Conservation (phyloP, 106 monocot species). For the Narthecium ossifragum region DNA sequence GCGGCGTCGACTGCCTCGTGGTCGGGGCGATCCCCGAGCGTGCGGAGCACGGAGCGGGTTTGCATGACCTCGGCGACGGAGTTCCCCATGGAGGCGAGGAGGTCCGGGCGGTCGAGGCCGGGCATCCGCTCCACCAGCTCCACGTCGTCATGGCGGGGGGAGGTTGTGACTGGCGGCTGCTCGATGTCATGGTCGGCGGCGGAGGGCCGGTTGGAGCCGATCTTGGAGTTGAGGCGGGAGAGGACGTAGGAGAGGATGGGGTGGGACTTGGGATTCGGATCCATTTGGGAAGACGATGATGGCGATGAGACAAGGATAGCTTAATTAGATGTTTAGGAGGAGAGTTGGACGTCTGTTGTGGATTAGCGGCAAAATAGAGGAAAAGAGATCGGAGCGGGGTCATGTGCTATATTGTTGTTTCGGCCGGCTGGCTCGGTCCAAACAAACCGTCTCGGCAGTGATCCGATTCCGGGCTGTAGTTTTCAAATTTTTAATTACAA, state of each 20-base stretch:
- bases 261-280: constrained; percentile 68
- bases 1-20: constrained; percentile 40
- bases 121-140: constrained; percentile 60
- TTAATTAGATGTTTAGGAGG: no score
- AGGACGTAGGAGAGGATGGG: constrained; percentile 92
- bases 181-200: constrained; percentile 47
- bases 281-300: constrained; percentile 28
- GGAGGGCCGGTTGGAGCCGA: neutral
- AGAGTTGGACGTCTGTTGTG: no score
- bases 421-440: no score
- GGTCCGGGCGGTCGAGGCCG: constrained; percentile 22
- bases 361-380: no score
- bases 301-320: no score
- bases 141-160: constrained; percentile 5
- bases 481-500: no score
- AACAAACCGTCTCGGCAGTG: no score
- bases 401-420: no score
- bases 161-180: constrained; percentile 26
- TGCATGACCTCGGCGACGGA: constrained; percentile 29
- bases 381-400: no score
- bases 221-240: constrained; percentile 37
- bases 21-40: constrained; percentile 36
- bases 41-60: constrained; percentile 27
- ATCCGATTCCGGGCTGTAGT: no score
- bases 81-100: constrained; percentile 26